A percentile compares a stretch with the other conserved stretches of the same genome.
Evolutionary conservation across 148 eudicot genomes (phyloP).

Genomic region (Vaccinium corymbosum): DNA sequence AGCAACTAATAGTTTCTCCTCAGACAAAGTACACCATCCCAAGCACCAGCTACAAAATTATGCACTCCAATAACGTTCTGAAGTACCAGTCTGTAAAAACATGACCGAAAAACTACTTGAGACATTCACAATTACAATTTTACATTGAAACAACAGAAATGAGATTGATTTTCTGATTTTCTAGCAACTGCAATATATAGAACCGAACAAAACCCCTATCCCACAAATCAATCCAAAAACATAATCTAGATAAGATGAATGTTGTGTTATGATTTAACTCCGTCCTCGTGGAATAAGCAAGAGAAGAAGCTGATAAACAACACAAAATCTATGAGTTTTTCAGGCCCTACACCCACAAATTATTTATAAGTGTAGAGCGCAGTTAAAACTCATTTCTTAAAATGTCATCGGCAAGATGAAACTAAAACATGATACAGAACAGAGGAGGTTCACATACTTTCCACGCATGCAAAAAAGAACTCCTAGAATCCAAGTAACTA

Average conservation of each 20-base stretch:
- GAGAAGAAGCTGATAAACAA: slow-evolving; percentile 64
- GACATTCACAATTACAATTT: too few species aligned
- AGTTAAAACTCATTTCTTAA: slow-evolving; percentile 48
- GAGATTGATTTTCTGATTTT: neutral
- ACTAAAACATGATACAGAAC: neutral
- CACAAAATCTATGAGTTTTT: slow-evolving; percentile 17
- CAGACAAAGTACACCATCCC: neutral
- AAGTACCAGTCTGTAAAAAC: neutral
- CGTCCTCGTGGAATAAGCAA: slow-evolving; percentile 35
- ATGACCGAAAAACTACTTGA: neutral
- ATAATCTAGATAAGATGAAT: slow-evolving; percentile 5
- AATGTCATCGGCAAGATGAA: neutral
- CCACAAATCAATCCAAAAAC: neutral
- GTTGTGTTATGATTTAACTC: slow-evolving; percentile 72
- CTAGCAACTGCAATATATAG: neutral
- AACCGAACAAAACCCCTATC: too few species aligned
- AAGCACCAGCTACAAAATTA: neutral
- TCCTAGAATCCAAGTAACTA: neutral
- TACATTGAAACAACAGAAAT: neutral
- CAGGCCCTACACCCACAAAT: slow-evolving; percentile 19
- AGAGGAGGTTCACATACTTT: neutral
- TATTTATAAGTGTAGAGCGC: slow-evolving; percentile 26
- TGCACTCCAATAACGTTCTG: neutral
- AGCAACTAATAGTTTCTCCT: neutral
- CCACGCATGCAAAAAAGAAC: neutral